These are phyloP conservation scores for Cladobotryum protrusum DNA, from an alignment of 2,329 filamentous ascomycete genomes.

Conservation along the genomic window DNA sequence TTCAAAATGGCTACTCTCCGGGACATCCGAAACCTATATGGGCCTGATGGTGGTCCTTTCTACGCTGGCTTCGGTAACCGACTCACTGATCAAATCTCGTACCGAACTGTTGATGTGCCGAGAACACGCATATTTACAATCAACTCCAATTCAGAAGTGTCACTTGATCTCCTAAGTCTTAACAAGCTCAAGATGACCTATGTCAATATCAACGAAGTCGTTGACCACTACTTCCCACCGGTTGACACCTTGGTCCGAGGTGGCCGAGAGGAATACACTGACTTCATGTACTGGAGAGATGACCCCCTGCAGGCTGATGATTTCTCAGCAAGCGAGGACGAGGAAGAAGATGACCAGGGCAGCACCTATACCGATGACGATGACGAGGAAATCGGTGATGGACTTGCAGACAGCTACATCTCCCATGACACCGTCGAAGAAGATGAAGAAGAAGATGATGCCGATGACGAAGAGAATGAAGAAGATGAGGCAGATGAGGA, in stretches of 20 bases:
- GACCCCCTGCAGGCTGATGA: constrained; percentile 77
- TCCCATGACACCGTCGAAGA: constrained; percentile 35
- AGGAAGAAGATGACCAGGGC: constrained; percentile 42
- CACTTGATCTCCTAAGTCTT: constrained; percentile 78
- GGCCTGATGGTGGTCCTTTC: constrained; percentile 71
- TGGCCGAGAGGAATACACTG: constrained; percentile 90
- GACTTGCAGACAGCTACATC: constrained; percentile 51
- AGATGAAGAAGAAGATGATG: constrained; percentile 37
- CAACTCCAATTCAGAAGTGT: constrained; percentile 95
- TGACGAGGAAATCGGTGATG: constrained; percentile 34
- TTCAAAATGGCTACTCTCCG: constrained; percentile 99
- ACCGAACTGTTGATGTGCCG: constrained; percentile 92
- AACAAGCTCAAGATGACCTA: constrained; percentile 97
- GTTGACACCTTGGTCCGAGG: constrained; percentile 79
- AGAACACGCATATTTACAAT: constrained; percentile 95
- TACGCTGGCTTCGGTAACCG: constrained; percentile 97
- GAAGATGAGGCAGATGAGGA: constrained; percentile 18
- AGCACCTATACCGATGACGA: constrained; percentile 39
- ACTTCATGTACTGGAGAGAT: constrained; percentile 96
- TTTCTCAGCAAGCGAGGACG: constrained; percentile 70
- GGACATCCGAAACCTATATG: constrained; percentile 87
- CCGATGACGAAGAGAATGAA: constrained; percentile 22
- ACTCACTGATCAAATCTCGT: constrained; percentile 91
- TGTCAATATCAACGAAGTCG: constrained; percentile 92
- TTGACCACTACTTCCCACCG: constrained; percentile 97